Evolutionary conservation across 2,329 filamentous ascomycete species (phyloP), one percentile per base, ranked within the genome.

Genomic region (Penicillium sp.): DNA sequence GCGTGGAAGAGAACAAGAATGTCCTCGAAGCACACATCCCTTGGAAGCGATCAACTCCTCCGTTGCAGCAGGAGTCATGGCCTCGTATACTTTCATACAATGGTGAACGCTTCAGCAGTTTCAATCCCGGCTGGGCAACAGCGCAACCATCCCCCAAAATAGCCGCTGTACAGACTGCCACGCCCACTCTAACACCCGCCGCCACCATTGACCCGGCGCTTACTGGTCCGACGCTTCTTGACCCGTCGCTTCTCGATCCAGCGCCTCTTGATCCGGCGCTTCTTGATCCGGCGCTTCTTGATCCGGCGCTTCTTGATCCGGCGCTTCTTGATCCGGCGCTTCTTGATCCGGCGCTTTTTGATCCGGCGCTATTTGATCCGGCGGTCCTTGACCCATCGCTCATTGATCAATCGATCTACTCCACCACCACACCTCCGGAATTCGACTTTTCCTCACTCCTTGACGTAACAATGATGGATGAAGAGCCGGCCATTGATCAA

Each of bases 211-310:
- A 55, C 7, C 18, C 18, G 18, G 18, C 18, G 18, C 18, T 21
- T 21, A 21, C 18, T 21, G 18, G 18, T 21, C 18, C 18, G 18
- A 21, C 18, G 18, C 18, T 21, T 21, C 18, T 21, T 21, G 18
- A 21, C 18, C 18, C 18, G 18, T 21, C 18, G 18, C 18, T 21
- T 18, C 18, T 18, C 18, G 18, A 18, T 18, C 18, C 18, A 18
- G 18, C 18, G 18, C 18, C 18, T 21, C 18, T 21, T 21, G 18
- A 21, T 21, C 35, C 47, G 23, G 18, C 29, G 4, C 18, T 46
- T 31, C n/a, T 54, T 25, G 52, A 54, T 25, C 52, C 52, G 18
- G 4, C 37, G 29, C 34, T 55, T 9, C 15, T 55, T 29, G 52
- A 55, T n/a, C n/a, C 21, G 18, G 29, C 52, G 18, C 34, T 46